Conservation (phyloP, 2,329 filamentous ascomycete genomes). For the Scytalidium lignicola region DNA sequence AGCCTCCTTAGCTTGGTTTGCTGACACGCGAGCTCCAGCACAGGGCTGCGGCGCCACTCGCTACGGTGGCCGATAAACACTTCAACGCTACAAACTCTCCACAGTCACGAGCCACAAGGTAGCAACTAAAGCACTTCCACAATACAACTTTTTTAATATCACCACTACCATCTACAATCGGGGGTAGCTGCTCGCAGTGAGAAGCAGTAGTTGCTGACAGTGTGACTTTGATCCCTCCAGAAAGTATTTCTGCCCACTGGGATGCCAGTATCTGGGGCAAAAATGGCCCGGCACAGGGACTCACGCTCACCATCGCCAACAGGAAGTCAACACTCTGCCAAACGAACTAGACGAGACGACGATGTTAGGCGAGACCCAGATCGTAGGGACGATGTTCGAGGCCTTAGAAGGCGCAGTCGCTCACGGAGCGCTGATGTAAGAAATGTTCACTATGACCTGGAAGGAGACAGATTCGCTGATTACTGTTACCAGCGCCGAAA, state of each 20-base stretch:
- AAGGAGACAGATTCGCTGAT: slow-evolving; percentile 31
- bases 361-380: slow-evolving; percentile 46
- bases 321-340: slow-evolving; percentile 75
- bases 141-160: not conserved
- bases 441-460: slow-evolving; percentile 11
- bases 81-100: not conserved
- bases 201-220: not conserved
- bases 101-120: not conserved
- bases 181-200: not conserved
- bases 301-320: slow-evolving; percentile 87
- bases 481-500: slow-evolving; percentile 47
- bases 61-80: slow-evolving; percentile 4
- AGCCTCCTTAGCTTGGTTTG: slow-evolving; percentile 1
- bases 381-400: slow-evolving; percentile 43
- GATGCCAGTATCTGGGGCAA: slow-evolving; percentile 28
- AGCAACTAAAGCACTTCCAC: not conserved
- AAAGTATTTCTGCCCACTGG: slow-evolving; percentile 38
- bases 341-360: slow-evolving; percentile 45
- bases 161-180: not conserved
- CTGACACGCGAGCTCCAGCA: not conserved
- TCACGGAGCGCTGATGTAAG: slow-evolving; percentile 61
- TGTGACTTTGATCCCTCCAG: slow-evolving; percentile 14
- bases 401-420: slow-evolving; percentile 49
- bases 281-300: slow-evolving; percentile 56
- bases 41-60: slow-evolving; percentile 1